Evolutionary conservation across 371 early-diverging fungal species (phyloP).

Genomic region (Quaeritorhiza haematococci): DNA sequence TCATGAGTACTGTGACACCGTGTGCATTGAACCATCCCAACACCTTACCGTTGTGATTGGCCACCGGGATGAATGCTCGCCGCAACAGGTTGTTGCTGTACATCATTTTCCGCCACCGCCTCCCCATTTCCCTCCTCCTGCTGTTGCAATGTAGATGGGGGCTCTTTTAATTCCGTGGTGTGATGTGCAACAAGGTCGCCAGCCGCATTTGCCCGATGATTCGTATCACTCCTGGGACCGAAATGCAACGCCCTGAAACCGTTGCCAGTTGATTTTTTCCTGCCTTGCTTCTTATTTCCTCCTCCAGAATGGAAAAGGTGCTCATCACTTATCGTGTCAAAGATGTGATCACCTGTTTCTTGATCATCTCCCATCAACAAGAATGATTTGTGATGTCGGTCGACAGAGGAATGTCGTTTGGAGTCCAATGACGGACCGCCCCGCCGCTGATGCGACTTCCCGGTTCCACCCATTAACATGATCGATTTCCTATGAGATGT

Average conservation of each 20-base stretch:
- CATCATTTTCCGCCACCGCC: background rate
- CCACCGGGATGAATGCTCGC: too few species aligned
- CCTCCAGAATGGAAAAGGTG: background rate
- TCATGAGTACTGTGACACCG: too few species aligned
- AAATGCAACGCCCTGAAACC: background rate
- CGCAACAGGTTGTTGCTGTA: too few species aligned
- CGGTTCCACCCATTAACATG: background rate
- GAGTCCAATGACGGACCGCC: background rate
- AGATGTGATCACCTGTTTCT: background rate
- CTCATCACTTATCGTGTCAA: background rate
- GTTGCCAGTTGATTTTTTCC: background rate
- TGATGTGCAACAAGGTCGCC: too few species aligned
- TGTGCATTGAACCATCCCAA: too few species aligned
- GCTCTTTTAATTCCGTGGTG: background rate
- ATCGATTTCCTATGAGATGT: background rate
- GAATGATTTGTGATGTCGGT: too few species aligned
- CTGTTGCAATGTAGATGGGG: background rate
- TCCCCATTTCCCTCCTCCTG: conserved; percentile 1
- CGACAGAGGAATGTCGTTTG: background rate
- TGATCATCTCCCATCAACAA: too few species aligned
- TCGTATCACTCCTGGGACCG: too few species aligned
- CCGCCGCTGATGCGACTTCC: background rate
- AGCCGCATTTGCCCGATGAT: too few species aligned
- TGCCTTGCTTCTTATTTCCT: background rate
- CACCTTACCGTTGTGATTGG: conserved; percentile 6